A percentile compares a stretch with the other conserved stretches of the same genome.
Evolutionary conservation across 352 stramenopile species (phyloP).

Genomic region (Phytopythium oedochilum): DNA sequence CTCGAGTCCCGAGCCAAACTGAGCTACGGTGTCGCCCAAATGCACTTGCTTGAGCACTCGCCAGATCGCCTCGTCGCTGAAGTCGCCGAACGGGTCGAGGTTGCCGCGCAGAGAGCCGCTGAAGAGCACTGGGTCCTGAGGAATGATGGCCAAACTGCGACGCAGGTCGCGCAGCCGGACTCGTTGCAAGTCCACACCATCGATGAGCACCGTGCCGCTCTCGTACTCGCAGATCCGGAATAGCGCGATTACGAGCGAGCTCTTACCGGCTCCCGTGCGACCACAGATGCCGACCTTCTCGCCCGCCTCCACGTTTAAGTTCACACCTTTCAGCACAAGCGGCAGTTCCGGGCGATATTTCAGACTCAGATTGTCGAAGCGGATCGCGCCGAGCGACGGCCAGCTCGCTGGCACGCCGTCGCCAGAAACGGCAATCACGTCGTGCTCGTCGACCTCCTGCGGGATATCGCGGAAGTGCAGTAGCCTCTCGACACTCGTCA

Average conservation of each 20-base stretch:
- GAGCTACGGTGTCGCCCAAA: no score
- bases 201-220: conserved; percentile 76
- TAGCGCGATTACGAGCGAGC: conserved; percentile 34
- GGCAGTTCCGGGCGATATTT: conserved; percentile 31
- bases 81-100: conserved; percentile 86
- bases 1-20: conserved; percentile 64
- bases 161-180: conserved; percentile 31
- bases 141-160: conserved; percentile 36
- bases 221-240: conserved; percentile 43
- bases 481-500: conserved; percentile 26
- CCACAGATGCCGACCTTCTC: conserved; percentile 57
- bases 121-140: conserved; percentile 89
- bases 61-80: conserved; percentile 60
- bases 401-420: conserved; percentile 8
- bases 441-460: not conserved
- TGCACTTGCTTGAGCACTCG: no score
- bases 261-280: conserved; percentile 39
- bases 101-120: conserved; percentile 85
- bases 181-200: conserved; percentile 65
- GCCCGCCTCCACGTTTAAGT: conserved; percentile 24
- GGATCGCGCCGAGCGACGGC: conserved; percentile 18
- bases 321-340: conserved; percentile 28
- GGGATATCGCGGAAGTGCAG: conserved; percentile 10
- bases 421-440: not conserved
- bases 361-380: conserved; percentile 18